A percentile compares a stretch with the other conserved stretches of the same genome.
Evolutionary conservation across 164 flowering plant species (phyloP).

Genomic region (Stephania japonica): DNA sequence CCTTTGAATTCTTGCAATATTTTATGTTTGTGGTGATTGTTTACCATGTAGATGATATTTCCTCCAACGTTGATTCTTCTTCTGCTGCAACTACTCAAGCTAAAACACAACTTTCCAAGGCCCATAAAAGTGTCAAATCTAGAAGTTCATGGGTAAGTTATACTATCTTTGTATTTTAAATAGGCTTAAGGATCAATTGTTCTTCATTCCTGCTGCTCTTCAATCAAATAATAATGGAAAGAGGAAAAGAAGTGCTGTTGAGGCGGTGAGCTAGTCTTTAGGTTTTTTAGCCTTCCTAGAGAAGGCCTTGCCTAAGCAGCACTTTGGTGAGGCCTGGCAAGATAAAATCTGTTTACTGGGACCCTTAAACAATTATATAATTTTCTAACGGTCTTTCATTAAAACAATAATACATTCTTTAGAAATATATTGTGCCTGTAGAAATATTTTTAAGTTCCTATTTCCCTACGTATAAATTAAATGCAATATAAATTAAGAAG

Average conservation of each 20-base stretch:
- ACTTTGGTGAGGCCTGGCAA: too few relatives aligned
- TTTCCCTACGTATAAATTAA: too few relatives aligned
- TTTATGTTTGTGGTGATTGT: not conserved
- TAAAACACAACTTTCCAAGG: slow-evolving; percentile 51
- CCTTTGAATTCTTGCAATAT: not conserved
- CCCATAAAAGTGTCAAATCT: slow-evolving; percentile 56
- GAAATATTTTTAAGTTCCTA: too few relatives aligned
- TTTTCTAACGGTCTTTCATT: too few relatives aligned
- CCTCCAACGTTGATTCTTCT: slow-evolving; percentile 54
- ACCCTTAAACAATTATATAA: too few relatives aligned
- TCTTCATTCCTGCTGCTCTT: not conserved
- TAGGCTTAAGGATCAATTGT: not conserved
- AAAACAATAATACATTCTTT: too few relatives aligned
- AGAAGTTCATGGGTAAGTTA: slow-evolving; percentile 56
- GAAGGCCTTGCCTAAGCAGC: too few relatives aligned
- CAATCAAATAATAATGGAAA: not conserved
- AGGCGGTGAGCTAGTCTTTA: too few relatives aligned
- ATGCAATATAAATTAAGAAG: too few relatives aligned
- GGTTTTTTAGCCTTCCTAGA: too few relatives aligned
- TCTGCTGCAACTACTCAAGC: slow-evolving; percentile 48
- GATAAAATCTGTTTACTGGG: too few relatives aligned
- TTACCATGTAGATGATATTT: slow-evolving; percentile 48
- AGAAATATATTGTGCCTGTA: too few relatives aligned
- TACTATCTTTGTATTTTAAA: not conserved
- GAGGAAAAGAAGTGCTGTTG: not conserved